A percentile compares a stretch with the other conserved stretches of the same genome.
Conservation (phyloP, 805 yeast species). For the Ogataea populi-albae region DNA sequence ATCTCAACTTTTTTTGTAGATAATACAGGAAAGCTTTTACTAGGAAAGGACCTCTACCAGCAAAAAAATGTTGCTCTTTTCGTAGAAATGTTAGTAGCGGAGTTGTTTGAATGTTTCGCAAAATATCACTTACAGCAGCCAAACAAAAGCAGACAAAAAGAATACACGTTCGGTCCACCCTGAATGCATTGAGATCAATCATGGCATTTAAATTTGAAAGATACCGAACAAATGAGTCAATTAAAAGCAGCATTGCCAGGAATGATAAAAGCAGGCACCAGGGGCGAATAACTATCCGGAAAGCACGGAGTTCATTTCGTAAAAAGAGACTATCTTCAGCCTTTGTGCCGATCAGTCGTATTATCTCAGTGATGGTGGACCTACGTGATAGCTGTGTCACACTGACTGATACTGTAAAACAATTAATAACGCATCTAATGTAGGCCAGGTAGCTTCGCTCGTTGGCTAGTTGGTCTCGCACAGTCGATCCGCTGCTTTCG, state of each 20-base stretch:
- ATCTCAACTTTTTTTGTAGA: no score
- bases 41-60: no score
- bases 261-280: conserved; percentile 13
- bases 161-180: conserved; percentile 16
- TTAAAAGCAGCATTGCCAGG: conserved; percentile 7
- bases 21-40: no score
- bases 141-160: conserved; percentile 8
- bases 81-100: no score
- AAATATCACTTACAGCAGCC: conserved; percentile 15
- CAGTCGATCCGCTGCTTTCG: conserved; percentile 41
- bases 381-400: conserved; percentile 41
- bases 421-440: conserved; percentile 40
- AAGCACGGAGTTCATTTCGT: conserved; percentile 5
- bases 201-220: conserved; percentile 19
- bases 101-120: no score
- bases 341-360: conserved; percentile 1
- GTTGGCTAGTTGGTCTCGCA: conserved; percentile 49
- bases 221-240: conserved; percentile 15
- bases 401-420: conserved; percentile 40
- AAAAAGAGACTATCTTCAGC: conserved; percentile 1
- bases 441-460: conserved; percentile 50
- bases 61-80: no score
- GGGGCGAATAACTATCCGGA: conserved; percentile 13
- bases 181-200: conserved; percentile 13
- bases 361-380: conserved; percentile 10